Base-by-base conservation (phyloP, 768 basidiomycete species). In the Fomitopsis pulvina region DNA sequence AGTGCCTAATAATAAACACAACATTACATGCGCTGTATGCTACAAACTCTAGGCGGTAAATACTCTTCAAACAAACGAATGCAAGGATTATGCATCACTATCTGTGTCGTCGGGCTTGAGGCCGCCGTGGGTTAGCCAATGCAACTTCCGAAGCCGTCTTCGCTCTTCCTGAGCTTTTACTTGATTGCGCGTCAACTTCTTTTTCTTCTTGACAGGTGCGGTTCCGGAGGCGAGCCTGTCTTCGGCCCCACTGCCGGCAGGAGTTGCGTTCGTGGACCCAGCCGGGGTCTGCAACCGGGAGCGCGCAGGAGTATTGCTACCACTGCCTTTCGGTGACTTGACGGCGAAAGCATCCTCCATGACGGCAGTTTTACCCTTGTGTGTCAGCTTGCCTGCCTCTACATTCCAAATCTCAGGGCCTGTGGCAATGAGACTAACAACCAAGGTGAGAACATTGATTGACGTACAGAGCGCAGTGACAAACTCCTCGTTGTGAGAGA, bases 331-430 rank as follows among this genome's bases (percentile, higher is more conserved):
- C 4, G 80, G 78, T 16, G 82, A 78, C 66, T 80, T 85, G 52
- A 68, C 67, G 47, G 79, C 74, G 63, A 94, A 85, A 2, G 79
- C 79, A 59, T 94, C 92, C 59, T 97, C 94, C 39, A 92, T 75
- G 40, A 92, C 73, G 12, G 89, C 82, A 3, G 77, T 71, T 68
- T 96, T 97, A 61, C 94, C 94, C 72, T 92, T 83, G 57, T 88
- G 88, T 28, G 83, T 83, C 70, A 98, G 75, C 25, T 78, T 78
- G 10, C 94, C 94, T 44, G 67, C 81, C 44, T 94, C 91, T 59
- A 98, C 81, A 61, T 94, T 78, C 94, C 95, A 98, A 56, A 94
- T 93, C 69, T 97, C 93, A 41, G 88, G 83, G 61, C 87, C 88
- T 34, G 29, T 9, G 45, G 45, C 20, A 28, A 38, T 16, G 18